Evolutionary conservation across 1,139 yeast species (phyloP).

Genomic region (Eremothecium coryli): DNA sequence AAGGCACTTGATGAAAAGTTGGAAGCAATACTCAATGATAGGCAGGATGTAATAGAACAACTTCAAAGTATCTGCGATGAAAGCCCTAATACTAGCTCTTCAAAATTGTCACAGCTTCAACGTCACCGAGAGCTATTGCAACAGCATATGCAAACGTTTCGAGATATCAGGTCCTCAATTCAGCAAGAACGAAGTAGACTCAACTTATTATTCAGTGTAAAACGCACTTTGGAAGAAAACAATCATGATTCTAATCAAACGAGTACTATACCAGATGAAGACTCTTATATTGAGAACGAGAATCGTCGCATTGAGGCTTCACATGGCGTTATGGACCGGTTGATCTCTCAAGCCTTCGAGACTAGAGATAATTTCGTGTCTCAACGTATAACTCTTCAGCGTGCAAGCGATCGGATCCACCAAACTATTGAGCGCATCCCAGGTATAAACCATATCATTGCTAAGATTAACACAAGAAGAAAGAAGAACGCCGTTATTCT

Average conservation of each 20-base stretch:
- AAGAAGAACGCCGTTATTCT: slow-evolving; percentile 82
- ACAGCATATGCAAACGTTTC: slow-evolving; percentile 60
- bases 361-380: slow-evolving; percentile 76
- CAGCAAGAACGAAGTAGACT: slow-evolving; percentile 67
- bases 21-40: slow-evolving; percentile 34
- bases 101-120: slow-evolving; percentile 71
- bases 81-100: slow-evolving; percentile 52
- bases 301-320: slow-evolving; percentile 63
- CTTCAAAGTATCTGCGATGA: slow-evolving; percentile 42
- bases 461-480: slow-evolving; percentile 79
- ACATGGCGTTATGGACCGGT: slow-evolving; percentile 66
- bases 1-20: slow-evolving; percentile 36
- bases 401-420: slow-evolving; percentile 56
- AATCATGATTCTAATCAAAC: not conserved
- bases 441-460: slow-evolving; percentile 66
- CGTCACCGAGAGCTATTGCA: slow-evolving; percentile 70
- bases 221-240: slow-evolving; percentile 52
- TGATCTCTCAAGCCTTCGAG: slow-evolving; percentile 74
- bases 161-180: slow-evolving; percentile 49
- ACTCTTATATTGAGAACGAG: slow-evolving; percentile 73
- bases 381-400: slow-evolving; percentile 57
- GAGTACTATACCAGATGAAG: slow-evolving; percentile 31
- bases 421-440: slow-evolving; percentile 63
- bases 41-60: slow-evolving; percentile 36
- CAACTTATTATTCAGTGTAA: slow-evolving; percentile 65